Evolutionary conservation across 148 eudicot genomes (phyloP), one percentile per base, ranked within the genome.

Genomic region (Fallopia convolvulus): DNA sequence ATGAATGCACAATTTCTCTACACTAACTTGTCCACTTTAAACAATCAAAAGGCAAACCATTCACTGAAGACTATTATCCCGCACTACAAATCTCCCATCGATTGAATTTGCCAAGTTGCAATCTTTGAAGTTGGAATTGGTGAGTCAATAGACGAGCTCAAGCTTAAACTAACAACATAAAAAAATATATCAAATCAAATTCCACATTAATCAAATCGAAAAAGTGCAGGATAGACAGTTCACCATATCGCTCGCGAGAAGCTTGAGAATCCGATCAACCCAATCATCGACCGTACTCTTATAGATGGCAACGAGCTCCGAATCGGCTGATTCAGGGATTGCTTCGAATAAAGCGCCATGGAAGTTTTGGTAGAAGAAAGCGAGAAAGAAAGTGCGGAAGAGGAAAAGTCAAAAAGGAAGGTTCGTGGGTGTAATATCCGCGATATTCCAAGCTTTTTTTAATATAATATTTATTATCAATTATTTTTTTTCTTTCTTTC

Each of bases 271-370:
- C 18, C 88, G 97, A 72, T 84, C 76, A 75, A 90, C 75, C 98
- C 98, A 94, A 14, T 83, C 68, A 78, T 92, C 93, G 2, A 92
- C 79, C 20, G 90, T 84, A 8, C 89, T 74, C 42, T 83, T 87
- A 97, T 95, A 94, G 50, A 61, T 78, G 40, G 83, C 85, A 33
- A 81, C 65, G n/a, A 76, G 30, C 55, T 88, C 86, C 4, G 77
- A 75, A 50, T 86, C 85, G 10, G 72, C 6, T 15, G 81, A 68
- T 58, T 80, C 26, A 44, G 66, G 60, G 21, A 58, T 2, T 71
- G 76, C 74, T 78, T 89, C 97, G 6, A 90, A 86, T n/a, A n/a
- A n/a, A n/a, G n/a, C n/a, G n/a, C n/a, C n/a, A n/a, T n/a, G n/a
- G n/a, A n/a, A n/a, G n/a, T n/a, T n/a, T n/a, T n/a, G n/a, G n/a